phyloP scores from a whole-genome alignment of 306 rosid genomes.

The Casuarina cunninghamiana region DNA sequence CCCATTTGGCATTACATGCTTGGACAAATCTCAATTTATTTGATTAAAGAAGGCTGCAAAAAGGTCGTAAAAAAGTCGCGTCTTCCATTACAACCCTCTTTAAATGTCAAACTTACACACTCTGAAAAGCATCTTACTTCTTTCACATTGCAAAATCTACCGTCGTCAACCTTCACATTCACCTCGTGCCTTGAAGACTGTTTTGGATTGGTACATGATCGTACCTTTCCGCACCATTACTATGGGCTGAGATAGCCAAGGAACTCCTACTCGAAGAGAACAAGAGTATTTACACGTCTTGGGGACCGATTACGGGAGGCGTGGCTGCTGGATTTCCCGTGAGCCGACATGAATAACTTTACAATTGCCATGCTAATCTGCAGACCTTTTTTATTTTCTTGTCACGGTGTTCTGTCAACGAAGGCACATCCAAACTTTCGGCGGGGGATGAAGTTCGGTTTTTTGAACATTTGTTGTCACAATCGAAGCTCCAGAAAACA shows the following conservation, averaged over 20 bases:
- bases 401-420: not conserved
- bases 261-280: not conserved
- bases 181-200: not conserved
- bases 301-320: not conserved
- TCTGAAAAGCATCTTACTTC: not conserved
- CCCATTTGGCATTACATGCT: too few relatives aligned
- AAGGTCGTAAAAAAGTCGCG: not conserved
- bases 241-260: not conserved
- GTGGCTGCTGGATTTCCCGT: not conserved
- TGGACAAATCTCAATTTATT: too few relatives aligned
- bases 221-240: not conserved
- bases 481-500: conserved; percentile 5
- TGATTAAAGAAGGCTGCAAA: not conserved
- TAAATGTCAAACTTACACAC: not conserved
- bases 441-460: conserved; percentile 8
- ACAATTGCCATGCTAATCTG: not conserved
- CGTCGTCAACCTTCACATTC: not conserved
- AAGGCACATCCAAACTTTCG: conserved; percentile 5
- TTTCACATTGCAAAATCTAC: not conserved
- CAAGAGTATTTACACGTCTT: not conserved
- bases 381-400: not conserved
- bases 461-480: conserved; percentile 12
- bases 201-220: too few relatives aligned
- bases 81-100: not conserved
- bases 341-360: too few relatives aligned